A percentile compares a stretch with the other conserved stretches of the same genome.
Conservation (phyloP, 257 asterid genomes). For the Echites panduratus region DNA sequence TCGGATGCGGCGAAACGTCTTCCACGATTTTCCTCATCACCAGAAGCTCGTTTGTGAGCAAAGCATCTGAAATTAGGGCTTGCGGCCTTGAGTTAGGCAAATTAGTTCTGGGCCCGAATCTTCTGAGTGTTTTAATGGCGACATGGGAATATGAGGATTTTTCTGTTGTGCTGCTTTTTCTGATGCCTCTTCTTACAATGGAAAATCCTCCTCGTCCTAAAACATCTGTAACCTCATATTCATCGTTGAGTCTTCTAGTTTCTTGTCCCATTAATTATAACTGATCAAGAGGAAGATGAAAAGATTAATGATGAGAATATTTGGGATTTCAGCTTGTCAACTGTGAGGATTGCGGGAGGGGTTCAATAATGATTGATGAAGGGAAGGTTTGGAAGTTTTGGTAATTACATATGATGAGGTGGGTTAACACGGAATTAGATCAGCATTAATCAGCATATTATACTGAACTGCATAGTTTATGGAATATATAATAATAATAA, state of each 20-base stretch:
- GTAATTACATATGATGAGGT: not conserved
- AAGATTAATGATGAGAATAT: constrained; percentile 3
- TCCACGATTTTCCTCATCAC: constrained; percentile 80
- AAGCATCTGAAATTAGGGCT: constrained; percentile 50
- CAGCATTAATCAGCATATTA: not conserved
- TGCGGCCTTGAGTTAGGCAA: constrained; percentile 26
- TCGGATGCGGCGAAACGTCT: constrained; percentile 79
- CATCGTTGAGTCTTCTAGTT: constrained; percentile 40
- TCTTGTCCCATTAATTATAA: constrained; percentile 14
- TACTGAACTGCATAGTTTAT: too few relatives aligned
- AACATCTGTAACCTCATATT: constrained; percentile 60
- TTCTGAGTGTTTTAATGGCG: constrained; percentile 63
- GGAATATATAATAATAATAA: too few relatives aligned
- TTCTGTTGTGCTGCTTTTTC: constrained; percentile 17
- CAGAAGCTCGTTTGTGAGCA: constrained; percentile 64
- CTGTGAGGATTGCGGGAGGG: not conserved
- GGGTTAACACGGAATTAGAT: not conserved
- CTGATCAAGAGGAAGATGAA: not conserved
- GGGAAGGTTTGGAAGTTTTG: not conserved
- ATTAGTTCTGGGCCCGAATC: constrained; percentile 18
- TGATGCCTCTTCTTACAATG: constrained; percentile 55
- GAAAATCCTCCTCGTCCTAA: constrained; percentile 87
- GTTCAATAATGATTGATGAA: not conserved
- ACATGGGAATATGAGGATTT: constrained; percentile 44
- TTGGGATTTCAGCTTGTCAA: constrained; percentile 2